Conservation (phyloP, 345 rosid genomes). For the Rhodamnia argentea region DNA sequence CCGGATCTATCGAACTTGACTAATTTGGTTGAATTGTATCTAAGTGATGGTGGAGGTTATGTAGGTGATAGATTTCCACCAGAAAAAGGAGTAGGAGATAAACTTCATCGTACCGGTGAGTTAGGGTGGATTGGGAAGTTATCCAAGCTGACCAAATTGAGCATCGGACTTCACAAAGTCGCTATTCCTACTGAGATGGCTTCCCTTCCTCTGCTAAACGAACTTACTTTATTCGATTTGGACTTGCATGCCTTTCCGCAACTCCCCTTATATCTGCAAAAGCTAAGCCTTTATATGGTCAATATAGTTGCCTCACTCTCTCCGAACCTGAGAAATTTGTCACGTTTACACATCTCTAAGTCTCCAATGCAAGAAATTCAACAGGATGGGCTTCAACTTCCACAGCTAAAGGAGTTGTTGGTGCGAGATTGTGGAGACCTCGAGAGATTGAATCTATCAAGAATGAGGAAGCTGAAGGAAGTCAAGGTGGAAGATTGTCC, state of each 20-base stretch:
- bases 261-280: background rate
- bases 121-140: background rate
- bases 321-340: background rate
- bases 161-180: background rate
- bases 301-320: background rate
- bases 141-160: background rate
- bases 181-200: background rate
- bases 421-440: rapidly evolving
- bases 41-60: too few species aligned
- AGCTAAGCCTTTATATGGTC: background rate
- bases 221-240: background rate
- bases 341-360: background rate
- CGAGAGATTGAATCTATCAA: background rate
- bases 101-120: rapidly evolving
- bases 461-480: background rate
- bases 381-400: background rate
- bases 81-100: rapidly evolving
- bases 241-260: background rate
- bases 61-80: too few species aligned
- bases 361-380: background rate
- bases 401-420: background rate
- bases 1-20: background rate
- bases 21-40: background rate
- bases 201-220: background rate
- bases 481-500: rapidly evolving